Evolutionary conservation across 768 basidiomycete genomes (phyloP), one percentile per base, ranked within the genome.

Genomic region (Suillus sp.): DNA sequence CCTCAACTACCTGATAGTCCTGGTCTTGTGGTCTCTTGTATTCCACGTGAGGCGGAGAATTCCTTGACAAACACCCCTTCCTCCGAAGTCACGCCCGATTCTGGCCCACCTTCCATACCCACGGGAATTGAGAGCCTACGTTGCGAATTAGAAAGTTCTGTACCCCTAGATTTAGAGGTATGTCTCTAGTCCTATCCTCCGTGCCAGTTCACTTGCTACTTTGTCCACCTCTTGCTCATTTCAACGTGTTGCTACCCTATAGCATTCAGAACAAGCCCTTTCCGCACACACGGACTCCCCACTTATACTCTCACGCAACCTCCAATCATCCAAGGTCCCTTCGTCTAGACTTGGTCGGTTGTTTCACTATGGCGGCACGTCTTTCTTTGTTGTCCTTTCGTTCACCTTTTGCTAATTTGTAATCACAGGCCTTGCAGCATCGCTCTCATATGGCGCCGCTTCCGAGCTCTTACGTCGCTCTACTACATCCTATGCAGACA

Each of bases 301-400:
- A 55, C 25, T 32, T 14, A 16, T 38, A 11, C 57, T 16, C 22
- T 48, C 69, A 3, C 83, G 86, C 14, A 82, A 82, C 22, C 76
- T 93, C 2, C 87, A 88, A 70, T 87, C 94, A 0, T 96, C 95
- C 5, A 92, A 85, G 73, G 95, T 99, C 0, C 96, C 96, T 18
- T 92, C 94, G 0, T 96, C 95, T 0, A 84, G 90, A 13, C 80
- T 99, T 10, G 96, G 94, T 4, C 84, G 96, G 18, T 72, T 99
- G 9, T 92, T 99, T 67, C 96, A 99, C 68, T 98, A 99, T 64
- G 96, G 96, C 69, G 93, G 96, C 90, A 70, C 53, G 82, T 70
- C 34, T 38, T 38, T 30, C n/a, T 59, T 25, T 25, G 4, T 16
- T 38, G 1, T 34, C 30, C 9, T 56, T 60, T 59, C 20, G 2